These are phyloP conservation scores for Ammopiptanthus mongolicus DNA, from an alignment of 306 rosid genomes.

Conservation along the genomic window DNA sequence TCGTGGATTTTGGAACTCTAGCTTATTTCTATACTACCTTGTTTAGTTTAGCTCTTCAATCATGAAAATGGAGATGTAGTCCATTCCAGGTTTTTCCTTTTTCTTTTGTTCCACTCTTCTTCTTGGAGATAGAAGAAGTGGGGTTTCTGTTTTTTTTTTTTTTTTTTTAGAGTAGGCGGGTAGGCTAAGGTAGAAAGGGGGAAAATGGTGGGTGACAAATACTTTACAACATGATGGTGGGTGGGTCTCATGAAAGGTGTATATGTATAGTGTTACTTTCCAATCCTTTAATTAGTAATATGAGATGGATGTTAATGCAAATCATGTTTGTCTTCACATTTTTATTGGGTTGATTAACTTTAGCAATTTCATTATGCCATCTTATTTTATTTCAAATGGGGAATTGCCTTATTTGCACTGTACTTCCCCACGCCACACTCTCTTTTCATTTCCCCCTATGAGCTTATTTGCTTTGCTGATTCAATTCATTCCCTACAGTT, in stretches of 20 bases:
- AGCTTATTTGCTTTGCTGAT: constrained; percentile 5
- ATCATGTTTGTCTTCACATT: constrained; percentile 57
- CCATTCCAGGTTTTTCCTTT: constrained; percentile 28
- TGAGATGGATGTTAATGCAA: constrained; percentile 57
- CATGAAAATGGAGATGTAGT: constrained; percentile 41
- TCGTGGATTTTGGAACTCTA: constrained; percentile 29
- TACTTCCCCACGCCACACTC: constrained; percentile 5
- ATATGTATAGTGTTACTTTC: constrained; percentile 59
- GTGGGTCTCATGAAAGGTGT: constrained; percentile 64
- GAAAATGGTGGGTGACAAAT: constrained; percentile 49
- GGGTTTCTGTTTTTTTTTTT: constrained; percentile 29
- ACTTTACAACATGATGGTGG: constrained; percentile 57
- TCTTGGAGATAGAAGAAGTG: constrained; percentile 32
- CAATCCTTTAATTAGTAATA: constrained; percentile 53
- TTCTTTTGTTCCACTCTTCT: constrained; percentile 7
- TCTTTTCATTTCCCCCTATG: not conserved
- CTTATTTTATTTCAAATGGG: constrained; percentile 13
- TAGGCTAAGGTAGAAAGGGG: constrained; percentile 33
- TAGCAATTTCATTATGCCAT: constrained; percentile 18
- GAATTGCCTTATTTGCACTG: constrained; percentile 14
- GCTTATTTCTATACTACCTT: constrained; percentile 28
- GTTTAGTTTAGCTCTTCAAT: constrained; percentile 36
- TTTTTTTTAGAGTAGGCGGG: constrained; percentile 40
- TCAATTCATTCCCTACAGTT: constrained; percentile 11
- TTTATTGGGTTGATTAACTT: constrained; percentile 31